phyloP scores from a whole-genome alignment of 2,329 filamentous ascomycete species.

The Pseudogymnoascus verrucosus region DNA sequence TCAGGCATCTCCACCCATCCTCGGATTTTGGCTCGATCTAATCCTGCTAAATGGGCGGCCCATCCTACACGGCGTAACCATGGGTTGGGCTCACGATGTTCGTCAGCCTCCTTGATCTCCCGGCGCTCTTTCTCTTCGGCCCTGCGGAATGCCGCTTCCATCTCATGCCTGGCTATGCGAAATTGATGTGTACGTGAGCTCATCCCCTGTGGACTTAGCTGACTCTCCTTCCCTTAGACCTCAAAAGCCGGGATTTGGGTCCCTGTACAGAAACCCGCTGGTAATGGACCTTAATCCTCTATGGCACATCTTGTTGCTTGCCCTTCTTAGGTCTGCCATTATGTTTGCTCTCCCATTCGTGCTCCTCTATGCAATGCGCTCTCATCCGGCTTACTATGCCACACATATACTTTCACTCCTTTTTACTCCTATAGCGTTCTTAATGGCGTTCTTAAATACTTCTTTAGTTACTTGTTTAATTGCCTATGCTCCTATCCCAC shows the following conservation, averaged over 20 bases:
- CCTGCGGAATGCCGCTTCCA: neutral
- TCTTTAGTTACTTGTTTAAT: neutral
- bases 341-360: neutral
- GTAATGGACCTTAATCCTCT: neutral
- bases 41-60: neutral
- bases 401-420: too few relatives aligned
- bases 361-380: too few relatives aligned
- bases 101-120: neutral
- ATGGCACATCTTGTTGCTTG: neutral
- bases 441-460: neutral
- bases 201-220: neutral
- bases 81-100: neutral
- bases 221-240: neutral
- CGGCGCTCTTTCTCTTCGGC: neutral
- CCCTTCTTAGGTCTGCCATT: neutral
- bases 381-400: too few relatives aligned
- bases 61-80: neutral
- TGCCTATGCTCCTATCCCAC: neutral
- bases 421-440: neutral
- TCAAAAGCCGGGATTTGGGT: neutral
- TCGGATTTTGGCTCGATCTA: conserved; percentile 7
- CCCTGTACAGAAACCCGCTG: neutral
- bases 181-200: neutral
- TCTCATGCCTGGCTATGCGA: neutral
- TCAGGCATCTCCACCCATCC: conserved; percentile 8